Percentiles rank a stretch among this genome's conserved stretches.
These are phyloP conservation scores for Citeromyces siamensis DNA, from an alignment of 1,139 yeast species.

Conservation along the genomic window DNA sequence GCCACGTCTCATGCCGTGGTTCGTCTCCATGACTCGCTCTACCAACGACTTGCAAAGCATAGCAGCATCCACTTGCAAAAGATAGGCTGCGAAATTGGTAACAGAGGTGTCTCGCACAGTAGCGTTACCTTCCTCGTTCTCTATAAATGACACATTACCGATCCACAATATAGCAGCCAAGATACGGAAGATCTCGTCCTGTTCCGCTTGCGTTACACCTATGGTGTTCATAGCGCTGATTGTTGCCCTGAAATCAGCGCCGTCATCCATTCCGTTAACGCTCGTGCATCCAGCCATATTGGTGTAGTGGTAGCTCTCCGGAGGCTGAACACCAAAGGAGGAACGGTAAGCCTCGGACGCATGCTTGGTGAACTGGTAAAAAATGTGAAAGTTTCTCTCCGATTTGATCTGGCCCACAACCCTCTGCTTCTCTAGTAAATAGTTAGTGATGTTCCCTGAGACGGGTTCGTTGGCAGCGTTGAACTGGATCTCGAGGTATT, in stretches of 20 bases:
- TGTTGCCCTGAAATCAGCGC: constrained; percentile 68
- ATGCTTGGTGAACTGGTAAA: constrained; percentile 89
- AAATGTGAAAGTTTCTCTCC: constrained; percentile 95
- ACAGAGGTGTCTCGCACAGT: constrained; percentile 74
- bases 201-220: constrained; percentile 73
- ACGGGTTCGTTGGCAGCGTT: constrained; percentile 77
- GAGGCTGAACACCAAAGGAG: constrained; percentile 78
- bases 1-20: constrained; percentile 81
- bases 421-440: constrained; percentile 86
- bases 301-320: constrained; percentile 86
- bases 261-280: constrained; percentile 82
- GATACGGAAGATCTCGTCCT: constrained; percentile 79
- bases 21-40: constrained; percentile 81
- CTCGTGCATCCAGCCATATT: constrained; percentile 76
- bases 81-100: constrained; percentile 86
- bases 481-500: constrained; percentile 86
- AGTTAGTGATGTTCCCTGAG: constrained; percentile 93
- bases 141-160: constrained; percentile 80
- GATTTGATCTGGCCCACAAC: constrained; percentile 87
- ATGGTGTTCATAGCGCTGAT: constrained; percentile 77
- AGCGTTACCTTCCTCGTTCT: constrained; percentile 82
- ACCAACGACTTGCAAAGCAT: constrained; percentile 55
- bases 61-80: constrained; percentile 69
- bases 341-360: constrained; percentile 82
- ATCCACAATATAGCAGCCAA: constrained; percentile 87